Evolutionary conservation across 1,284 basidiomycete genomes (phyloP), one percentile per base, ranked within the genome.

Genomic region (Clitocybe nebularis): DNA sequence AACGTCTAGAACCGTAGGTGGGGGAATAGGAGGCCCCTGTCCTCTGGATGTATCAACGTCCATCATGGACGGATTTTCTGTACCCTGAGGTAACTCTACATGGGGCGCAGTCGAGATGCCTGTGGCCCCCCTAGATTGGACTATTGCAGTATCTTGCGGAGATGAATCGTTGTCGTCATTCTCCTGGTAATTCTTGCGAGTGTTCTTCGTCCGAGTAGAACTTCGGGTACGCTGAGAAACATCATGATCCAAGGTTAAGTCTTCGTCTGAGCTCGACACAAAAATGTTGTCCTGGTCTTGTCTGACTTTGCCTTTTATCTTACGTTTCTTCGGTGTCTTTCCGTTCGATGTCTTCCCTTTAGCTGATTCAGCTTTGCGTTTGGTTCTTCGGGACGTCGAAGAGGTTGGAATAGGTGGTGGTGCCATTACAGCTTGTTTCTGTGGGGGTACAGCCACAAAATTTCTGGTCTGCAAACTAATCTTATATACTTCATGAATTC

Each of bases 381-480:
- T 66, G 30, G 47, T 39, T 33, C 37, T 40, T 19, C 45, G 43
- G 24, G 41, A 44, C 44, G 59, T 48, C 45, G 54, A 56, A 13
- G 63, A 51, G 35, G 52, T 49, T 24, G 51, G 46, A 2, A 54
- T 39, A 6, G 52, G 47, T 20, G 49, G 49, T 14, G 54, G 45
- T 16, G 53, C 49, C 39, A 54, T 48, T 46, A 25, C 23, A 7
- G 36, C 21, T 26, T 44, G 53, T 29, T 51, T 53, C 22, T 38
- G 56, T 11, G 54, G 60, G 19, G 70, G 68, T 2, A 64, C 67
- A 35, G 74, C 66, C 13, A 71, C 66, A 55, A 81, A 86, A 41
- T 66, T 62, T 51, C 82, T 69, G n/a, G 75, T 73, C 81, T 74
- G 5, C 23, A n/a, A 13, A 16, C 6, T 19, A 22, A 43, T 7